These are phyloP conservation scores for Phytophthora uliginosa DNA, from an alignment of 352 stramenopile species.

Conservation along the genomic window DNA sequence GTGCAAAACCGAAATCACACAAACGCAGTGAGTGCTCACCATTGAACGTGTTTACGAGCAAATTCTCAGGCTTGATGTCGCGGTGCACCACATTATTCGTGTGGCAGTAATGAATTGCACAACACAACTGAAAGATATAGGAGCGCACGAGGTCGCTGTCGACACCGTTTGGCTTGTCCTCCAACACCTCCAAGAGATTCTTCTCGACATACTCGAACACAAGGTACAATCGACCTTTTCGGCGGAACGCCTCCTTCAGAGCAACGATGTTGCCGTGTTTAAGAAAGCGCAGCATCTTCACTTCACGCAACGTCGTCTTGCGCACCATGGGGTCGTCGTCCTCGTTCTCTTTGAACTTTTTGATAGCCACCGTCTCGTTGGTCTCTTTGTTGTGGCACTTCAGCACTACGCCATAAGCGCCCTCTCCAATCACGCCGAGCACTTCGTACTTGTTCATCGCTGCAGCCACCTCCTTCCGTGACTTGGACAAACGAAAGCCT, in stretches of 20 bases:
- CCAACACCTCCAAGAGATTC: slow-evolving; percentile 96
- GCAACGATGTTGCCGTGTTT: slow-evolving; percentile 99
- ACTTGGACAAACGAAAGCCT: slow-evolving; percentile 29
- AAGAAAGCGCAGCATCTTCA: slow-evolving; percentile 99
- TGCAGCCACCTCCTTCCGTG: slow-evolving; percentile 19
- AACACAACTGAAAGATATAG: slow-evolving; percentile 99
- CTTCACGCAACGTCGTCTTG: slow-evolving; percentile 96
- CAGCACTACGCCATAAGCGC: slow-evolving; percentile 95
- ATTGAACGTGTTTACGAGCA: slow-evolving; percentile 96
- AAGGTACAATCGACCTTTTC: slow-evolving; percentile 96
- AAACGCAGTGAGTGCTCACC: slow-evolving; percentile 97
- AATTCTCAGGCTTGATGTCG: slow-evolving; percentile 99
- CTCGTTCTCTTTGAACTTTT: slow-evolving; percentile 98
- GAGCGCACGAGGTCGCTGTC: slow-evolving; percentile 96
- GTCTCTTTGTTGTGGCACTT: slow-evolving; percentile 97
- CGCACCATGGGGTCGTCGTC: slow-evolving; percentile 93
- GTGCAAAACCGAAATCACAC: slow-evolving; percentile 98
- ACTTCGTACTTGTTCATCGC: slow-evolving; percentile 97
- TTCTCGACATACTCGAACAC: slow-evolving; percentile 99
- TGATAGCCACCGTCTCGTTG: slow-evolving; percentile 98
- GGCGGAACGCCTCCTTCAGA: slow-evolving; percentile 99
- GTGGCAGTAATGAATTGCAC: slow-evolving; percentile 98
- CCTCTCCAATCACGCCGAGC: slow-evolving; percentile 94
- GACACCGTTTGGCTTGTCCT: slow-evolving; percentile 91
- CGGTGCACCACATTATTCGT: slow-evolving; percentile 97